Evolutionary conservation across 108 stramenopile species (phyloP), one percentile per base, ranked within the genome.

Genomic region (Craspedostauros australis): DNA sequence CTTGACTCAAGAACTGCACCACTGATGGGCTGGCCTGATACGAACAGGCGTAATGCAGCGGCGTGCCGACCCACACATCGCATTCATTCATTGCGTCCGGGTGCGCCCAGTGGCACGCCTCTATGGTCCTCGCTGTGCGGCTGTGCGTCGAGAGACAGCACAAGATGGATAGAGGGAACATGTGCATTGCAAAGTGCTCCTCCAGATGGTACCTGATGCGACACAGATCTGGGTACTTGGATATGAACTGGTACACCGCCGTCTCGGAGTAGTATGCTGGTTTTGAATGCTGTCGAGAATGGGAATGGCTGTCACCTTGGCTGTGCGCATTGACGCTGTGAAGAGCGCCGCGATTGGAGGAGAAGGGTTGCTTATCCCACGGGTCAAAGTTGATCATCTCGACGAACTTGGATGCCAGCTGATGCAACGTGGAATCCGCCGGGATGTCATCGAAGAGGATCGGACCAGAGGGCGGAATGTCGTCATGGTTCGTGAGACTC

Each of bases 21-120:
- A 65, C 46, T 8, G 37, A 25, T 24, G 26, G 14, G 12, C 33
- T 29, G 4, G 43, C 64, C 8, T 48, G 15, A 28, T 59, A 51
- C 9, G 46, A 26, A 37, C 66, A 67, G 2, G 66, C 66, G 20
- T 59, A 59, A 23, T 67, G 66, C 32, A 67, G 32, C 2, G 66
- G 66, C 26, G 57, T 50, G 18, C 57, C 57, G 16, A 56, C 28
- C 46, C 54, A 55, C 11, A 18, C 44, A 16, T 55, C 54, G 7
- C 24, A 42, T 25, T 55, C 54, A 8, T 39, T 14, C 19, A 65
- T 7, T 5, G 64, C 64, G 8, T 29, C 42, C 7, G 54, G 54
- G 40, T 36, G 24, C 3, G 54, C 64, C 3, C 47, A 38, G 29
- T 34, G 49, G 20, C 24, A 23, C 3, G 34, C 27, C 19, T 30